These are phyloP conservation scores for Diatrype stigma DNA, from an alignment of 2,329 filamentous ascomycete genomes.

Conservation along the genomic window DNA sequence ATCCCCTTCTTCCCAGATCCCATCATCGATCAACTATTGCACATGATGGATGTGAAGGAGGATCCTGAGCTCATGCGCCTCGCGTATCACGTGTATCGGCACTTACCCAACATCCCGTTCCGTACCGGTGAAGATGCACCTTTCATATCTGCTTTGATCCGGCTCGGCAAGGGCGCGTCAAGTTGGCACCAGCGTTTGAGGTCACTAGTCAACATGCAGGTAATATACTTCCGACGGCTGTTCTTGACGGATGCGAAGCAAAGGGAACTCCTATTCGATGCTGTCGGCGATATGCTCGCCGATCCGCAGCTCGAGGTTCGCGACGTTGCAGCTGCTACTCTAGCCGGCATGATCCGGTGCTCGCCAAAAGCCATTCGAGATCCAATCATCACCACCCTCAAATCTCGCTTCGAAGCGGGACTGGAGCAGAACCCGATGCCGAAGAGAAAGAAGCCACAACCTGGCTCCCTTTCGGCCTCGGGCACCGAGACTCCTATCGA, in stretches of 20 bases:
- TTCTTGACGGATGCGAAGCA: constrained; percentile 77
- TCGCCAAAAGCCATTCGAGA: constrained; percentile 78
- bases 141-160: constrained; percentile 82
- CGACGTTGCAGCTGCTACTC: constrained; percentile 83
- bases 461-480: neutral
- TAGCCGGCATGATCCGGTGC: constrained; percentile 97
- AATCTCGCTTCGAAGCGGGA: constrained; percentile 72
- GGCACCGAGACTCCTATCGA: constrained; percentile 68
- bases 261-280: constrained; percentile 78
- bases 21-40: constrained; percentile 87
- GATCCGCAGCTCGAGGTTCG: constrained; percentile 92
- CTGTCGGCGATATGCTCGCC: constrained; percentile 92
- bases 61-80: constrained; percentile 92
- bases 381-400: constrained; percentile 70
- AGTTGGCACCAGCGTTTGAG: constrained; percentile 96
- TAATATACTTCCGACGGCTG: constrained; percentile 93
- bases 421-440: constrained; percentile 85
- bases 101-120: constrained; percentile 93
- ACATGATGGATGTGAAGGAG: constrained; percentile 99
- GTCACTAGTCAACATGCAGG: constrained; percentile 96
- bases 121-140: constrained; percentile 76
- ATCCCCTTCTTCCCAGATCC: constrained; percentile 85
- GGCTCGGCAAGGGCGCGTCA: constrained; percentile 75
- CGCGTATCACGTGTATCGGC: constrained; percentile 94
- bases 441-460: constrained; percentile 53